Evolutionary conservation across 208 protist genomes (phyloP).

Genomic region (Angomonas ambiguus): DNA sequence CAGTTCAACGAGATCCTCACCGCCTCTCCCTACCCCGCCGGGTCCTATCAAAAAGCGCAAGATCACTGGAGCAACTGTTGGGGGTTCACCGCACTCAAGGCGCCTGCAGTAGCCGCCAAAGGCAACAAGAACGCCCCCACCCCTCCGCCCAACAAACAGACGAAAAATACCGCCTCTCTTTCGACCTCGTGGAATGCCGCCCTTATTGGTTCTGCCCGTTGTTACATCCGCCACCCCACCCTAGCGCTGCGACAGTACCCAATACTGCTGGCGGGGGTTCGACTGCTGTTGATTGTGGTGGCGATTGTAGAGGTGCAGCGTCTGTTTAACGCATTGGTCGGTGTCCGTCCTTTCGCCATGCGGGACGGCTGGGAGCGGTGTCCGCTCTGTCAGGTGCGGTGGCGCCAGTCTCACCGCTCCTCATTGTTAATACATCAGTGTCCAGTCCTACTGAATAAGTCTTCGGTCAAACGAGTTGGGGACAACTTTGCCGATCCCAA

Average conservation of each 20-base stretch:
- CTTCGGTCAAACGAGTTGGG: conserved; percentile 15
- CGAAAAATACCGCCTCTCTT: neutral
- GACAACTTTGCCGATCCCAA: conserved; percentile 54
- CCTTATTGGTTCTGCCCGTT: neutral
- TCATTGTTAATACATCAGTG: neutral
- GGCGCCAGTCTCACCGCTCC: conserved; percentile 8
- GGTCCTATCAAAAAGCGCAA: neutral
- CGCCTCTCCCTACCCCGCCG: neutral
- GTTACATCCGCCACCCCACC: conserved; percentile 15
- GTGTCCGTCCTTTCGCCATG: conserved; percentile 52
- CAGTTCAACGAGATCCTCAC: conserved; percentile 23
- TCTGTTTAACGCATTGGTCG: conserved; percentile 59
- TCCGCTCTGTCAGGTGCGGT: conserved; percentile 35
- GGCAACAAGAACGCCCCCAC: conserved; percentile 3
- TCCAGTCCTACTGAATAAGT: neutral
- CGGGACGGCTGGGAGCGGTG: conserved; percentile 51
- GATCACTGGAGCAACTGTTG: neutral
- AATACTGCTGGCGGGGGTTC: conserved; percentile 27
- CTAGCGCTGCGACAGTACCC: conserved; percentile 20
- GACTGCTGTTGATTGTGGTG: conserved; percentile 30
- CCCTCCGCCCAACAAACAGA: neutral
- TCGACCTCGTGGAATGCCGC: neutral
- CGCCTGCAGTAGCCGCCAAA: too few species aligned
- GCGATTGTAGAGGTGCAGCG: conserved; percentile 47
- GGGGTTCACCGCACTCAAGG: neutral